These are phyloP conservation scores for Madurella fahalii DNA, from an alignment of 2,329 filamentous ascomycete species.

Conservation along the genomic window DNA sequence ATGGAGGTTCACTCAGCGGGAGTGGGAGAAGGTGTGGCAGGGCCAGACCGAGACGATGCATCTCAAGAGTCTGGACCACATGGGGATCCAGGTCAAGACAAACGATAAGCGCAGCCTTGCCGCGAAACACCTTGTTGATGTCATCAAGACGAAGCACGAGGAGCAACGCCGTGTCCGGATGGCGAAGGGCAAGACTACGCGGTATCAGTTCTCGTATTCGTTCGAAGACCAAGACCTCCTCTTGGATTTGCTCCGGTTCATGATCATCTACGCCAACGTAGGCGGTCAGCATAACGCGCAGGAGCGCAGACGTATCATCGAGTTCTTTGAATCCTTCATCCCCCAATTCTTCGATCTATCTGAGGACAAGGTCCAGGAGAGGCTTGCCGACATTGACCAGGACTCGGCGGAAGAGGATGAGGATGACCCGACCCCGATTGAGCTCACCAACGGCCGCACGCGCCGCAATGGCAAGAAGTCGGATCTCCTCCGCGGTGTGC, in stretches of 20 bases:
- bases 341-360: constrained; percentile 73
- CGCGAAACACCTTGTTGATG: constrained; percentile 81
- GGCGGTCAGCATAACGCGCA: constrained; percentile 67
- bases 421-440: constrained; percentile 68
- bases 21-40: constrained; percentile 99
- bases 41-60: constrained; percentile 93
- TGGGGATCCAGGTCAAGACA: constrained; percentile 84
- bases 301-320: constrained; percentile 69
- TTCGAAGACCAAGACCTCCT: constrained; percentile 70
- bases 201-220: constrained; percentile 70
- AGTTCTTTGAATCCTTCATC: constrained; percentile 74
- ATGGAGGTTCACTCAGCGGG: constrained; percentile 93
- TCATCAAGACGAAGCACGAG: constrained; percentile 89
- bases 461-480: constrained; percentile 73
- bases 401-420: constrained; percentile 72
- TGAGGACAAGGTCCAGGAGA: constrained; percentile 63
- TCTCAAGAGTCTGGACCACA: constrained; percentile 93
- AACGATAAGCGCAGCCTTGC: constrained; percentile 89
- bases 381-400: constrained; percentile 64
- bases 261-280: constrained; percentile 61
- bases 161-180: constrained; percentile 74
- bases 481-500: constrained; percentile 77
- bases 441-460: constrained; percentile 63
- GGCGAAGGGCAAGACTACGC: constrained; percentile 56
- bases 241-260: constrained; percentile 57